phyloP scores from a whole-genome alignment of 495 filamentous ascomycete species.

The Xylaria sp. region DNA sequence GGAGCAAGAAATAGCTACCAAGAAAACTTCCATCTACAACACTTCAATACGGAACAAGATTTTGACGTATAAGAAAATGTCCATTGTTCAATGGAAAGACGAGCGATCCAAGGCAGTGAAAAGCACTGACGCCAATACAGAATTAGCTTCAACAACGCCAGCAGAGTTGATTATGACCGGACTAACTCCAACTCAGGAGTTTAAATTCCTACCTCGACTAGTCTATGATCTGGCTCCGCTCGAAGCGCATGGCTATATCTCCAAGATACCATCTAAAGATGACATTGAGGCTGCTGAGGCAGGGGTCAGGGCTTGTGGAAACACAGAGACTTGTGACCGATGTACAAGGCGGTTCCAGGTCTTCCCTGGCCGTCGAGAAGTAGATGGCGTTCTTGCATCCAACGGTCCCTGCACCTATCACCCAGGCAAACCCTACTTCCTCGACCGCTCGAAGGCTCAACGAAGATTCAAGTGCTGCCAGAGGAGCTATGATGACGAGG shows the following conservation, averaged over 20 bases:
- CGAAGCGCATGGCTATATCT: conserved; percentile 76
- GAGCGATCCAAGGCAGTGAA: conserved; percentile 41
- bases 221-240: conserved; percentile 66
- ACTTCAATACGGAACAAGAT: conserved; percentile 85
- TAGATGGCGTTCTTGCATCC: conserved; percentile 79
- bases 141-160: conserved; percentile 35
- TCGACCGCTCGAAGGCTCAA: conserved; percentile 57
- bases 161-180: conserved; percentile 68
- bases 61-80: conserved; percentile 74
- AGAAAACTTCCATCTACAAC: conserved; percentile 71
- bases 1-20: conserved; percentile 77
- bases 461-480: conserved; percentile 78
- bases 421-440: conserved; percentile 66
- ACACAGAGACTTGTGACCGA: conserved; percentile 88
- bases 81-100: conserved; percentile 68
- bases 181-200: conserved; percentile 69
- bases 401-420: conserved; percentile 83
- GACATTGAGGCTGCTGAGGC: conserved; percentile 61
- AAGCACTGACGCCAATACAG: conserved; percentile 30
- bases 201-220: conserved; percentile 65
- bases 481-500: conserved; percentile 66
- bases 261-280: conserved; percentile 61
- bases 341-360: conserved; percentile 88
- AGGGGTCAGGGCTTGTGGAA: conserved; percentile 68
- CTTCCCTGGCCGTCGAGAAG: conserved; percentile 81